Percentiles rank a stretch among this genome's conserved stretches.
phyloP scores from a whole-genome alignment of 768 basidiomycete species.

The Tephrocybe sp. region DNA sequence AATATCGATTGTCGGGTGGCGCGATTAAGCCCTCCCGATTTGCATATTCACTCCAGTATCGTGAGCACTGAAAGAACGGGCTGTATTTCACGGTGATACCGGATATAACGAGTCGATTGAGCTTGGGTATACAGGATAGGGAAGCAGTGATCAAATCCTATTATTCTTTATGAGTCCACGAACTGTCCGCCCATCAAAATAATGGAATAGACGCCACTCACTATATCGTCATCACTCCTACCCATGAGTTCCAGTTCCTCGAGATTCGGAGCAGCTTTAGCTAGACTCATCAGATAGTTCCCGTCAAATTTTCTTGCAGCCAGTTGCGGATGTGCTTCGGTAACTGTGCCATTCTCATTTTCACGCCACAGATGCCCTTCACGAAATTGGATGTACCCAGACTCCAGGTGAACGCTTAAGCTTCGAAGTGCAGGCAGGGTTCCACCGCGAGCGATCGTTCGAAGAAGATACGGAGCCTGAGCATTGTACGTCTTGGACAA shows the following conservation, averaged over 20 bases:
- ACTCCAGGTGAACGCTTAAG: conserved; percentile 6
- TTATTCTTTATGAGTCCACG: background rate
- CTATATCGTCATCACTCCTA: conserved; percentile 7
- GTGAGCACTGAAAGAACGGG: background rate
- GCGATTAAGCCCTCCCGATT: background rate
- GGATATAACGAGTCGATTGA: background rate
- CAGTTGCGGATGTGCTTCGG: background rate
- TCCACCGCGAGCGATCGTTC: conserved; percentile 1
- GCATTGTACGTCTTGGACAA: conserved; percentile 8
- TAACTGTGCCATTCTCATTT: background rate
- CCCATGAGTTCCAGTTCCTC: conserved; percentile 12
- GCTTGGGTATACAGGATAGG: background rate
- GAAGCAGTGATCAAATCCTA: conserved; percentile 4
- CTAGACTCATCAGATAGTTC: conserved; percentile 5
- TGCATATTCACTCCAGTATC: background rate
- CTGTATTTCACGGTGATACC: background rate
- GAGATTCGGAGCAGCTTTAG: conserved; percentile 8
- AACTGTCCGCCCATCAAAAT: too few species aligned
- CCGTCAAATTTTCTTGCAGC: conserved; percentile 7
- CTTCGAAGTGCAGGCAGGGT: conserved; percentile 7
- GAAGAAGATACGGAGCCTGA: conserved; percentile 7
- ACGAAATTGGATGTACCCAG: background rate
- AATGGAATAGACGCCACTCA: conserved; percentile 1
- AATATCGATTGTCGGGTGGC: background rate
- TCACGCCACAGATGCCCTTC: conserved; percentile 9